Conservation (phyloP, 139 green algal species). For the Volvox reticuliferus region DNA sequence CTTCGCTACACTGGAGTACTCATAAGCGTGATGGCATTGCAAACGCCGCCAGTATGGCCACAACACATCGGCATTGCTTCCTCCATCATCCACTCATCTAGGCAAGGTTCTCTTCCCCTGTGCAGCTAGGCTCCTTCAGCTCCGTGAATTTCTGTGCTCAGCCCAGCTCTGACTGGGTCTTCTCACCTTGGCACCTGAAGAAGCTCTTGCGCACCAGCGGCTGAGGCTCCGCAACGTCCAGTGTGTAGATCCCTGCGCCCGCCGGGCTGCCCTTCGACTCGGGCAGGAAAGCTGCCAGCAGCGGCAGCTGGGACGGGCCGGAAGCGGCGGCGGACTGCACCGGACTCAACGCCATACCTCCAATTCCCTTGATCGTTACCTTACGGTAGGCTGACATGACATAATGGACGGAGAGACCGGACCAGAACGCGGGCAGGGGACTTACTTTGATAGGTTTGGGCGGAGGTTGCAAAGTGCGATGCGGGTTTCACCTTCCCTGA, state of each 20-base stretch:
- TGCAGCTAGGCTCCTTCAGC: no score
- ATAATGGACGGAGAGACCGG: not conserved
- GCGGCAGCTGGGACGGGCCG: not conserved
- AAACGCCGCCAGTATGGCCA: no score
- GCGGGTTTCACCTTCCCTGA: no score
- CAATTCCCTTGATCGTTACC: constrained; percentile 79
- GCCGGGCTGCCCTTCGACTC: constrained; percentile 83
- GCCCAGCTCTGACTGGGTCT: no score
- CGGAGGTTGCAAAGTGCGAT: no score
- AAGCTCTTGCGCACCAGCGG: constrained; percentile 62
- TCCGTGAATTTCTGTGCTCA: no score
- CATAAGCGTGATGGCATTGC: no score
- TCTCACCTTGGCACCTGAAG: constrained; percentile 62
- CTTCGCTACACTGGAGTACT: no score
- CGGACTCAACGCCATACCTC: constrained; percentile 68
- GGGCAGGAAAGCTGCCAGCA: constrained; percentile 73
- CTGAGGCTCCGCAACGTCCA: constrained; percentile 41
- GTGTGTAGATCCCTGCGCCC: constrained; percentile 45
- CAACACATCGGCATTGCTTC: no score
- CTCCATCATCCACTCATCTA: no score
- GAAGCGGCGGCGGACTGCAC: not conserved
- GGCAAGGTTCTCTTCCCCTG: no score
- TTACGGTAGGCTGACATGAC: constrained; percentile 59
- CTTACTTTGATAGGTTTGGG: not conserved
- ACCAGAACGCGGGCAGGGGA: not conserved